Evolutionary conservation across 2,329 filamentous ascomycete species (phyloP), one percentile per base, ranked within the genome.

Genomic region (Lecanicillium sp.): DNA sequence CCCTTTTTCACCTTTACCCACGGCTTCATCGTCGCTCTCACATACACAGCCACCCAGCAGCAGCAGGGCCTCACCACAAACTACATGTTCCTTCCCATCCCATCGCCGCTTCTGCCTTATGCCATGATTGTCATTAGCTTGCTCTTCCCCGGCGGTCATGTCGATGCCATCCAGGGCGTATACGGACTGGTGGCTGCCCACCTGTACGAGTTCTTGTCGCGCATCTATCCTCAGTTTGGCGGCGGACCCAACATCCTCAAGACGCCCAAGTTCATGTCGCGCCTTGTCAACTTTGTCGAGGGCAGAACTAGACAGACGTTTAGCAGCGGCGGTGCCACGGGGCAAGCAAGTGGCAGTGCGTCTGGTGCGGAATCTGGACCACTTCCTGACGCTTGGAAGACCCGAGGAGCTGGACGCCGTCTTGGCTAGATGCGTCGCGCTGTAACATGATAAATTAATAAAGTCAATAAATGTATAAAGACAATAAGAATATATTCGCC

Each of bases 121-220:
- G 81, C 82, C 46, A 84, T 94, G 73, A 73, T 96, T 32, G 59
- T 79, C 13, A 65, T 87, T 51, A 83, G 82, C 9, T 70, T 94
- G 16, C 65, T 96, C 38, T 75, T 84, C 55, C 55, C 51, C 1
- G 69, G 63, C 5, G 80, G 81, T 9, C 69, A 70, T 27, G 48
- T 59, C 3, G 63, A 62, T 14, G 72, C 84, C 9, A 55, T 84
- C 40, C 52, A 80, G 4, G 80, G 94, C 53, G 59, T 78, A 4
- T 85, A 77, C 25, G 92, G 92, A n/a, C 70, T 98, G 9, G 47
- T 94, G 31, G 85, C 89, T 11, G 89, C 89, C 4, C 92, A 98
- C 58, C 54, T 92, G 15, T 94, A 87, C 61, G 85, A 96, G 57
- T 98, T 96, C 55, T 60, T 95, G 35, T 87, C 85, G 3, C 76